Percentiles rank a stretch among this genome's conserved stretches.
Evolutionary conservation across 345 rosid genomes (phyloP).

Genomic region (Abelmoschus esculentus): DNA sequence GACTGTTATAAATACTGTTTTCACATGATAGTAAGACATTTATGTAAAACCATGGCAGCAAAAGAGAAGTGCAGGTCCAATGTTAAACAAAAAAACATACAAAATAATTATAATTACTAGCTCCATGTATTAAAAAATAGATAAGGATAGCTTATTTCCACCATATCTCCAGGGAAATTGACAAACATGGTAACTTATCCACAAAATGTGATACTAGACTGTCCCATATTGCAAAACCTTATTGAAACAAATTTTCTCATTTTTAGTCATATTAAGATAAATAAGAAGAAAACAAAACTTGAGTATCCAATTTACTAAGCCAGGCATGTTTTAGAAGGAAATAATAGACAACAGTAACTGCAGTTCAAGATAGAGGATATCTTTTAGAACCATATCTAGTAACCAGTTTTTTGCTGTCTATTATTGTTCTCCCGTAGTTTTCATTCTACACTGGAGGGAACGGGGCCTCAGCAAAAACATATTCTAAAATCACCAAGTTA

Average conservation of each 20-base stretch:
- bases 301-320: not conserved
- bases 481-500: not conserved
- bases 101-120: not conserved
- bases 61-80: not conserved
- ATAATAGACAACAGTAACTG: not conserved
- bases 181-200: not conserved
- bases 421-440: not conserved
- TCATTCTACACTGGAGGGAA: not conserved
- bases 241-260: not conserved
- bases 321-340: not conserved
- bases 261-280: not conserved
- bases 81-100: not conserved
- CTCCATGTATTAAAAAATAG: not conserved
- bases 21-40: not conserved
- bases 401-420: not conserved
- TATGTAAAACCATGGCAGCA: not conserved
- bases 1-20: not conserved
- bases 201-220: not conserved
- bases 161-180: not conserved
- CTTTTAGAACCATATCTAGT: not conserved
- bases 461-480: not conserved
- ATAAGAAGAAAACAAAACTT: not conserved
- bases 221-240: not conserved
- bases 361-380: not conserved
- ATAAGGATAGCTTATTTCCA: not conserved